Base-by-base conservation (phyloP, 1,284 basidiomycete species). In the Austroboletus niveus region DNA sequence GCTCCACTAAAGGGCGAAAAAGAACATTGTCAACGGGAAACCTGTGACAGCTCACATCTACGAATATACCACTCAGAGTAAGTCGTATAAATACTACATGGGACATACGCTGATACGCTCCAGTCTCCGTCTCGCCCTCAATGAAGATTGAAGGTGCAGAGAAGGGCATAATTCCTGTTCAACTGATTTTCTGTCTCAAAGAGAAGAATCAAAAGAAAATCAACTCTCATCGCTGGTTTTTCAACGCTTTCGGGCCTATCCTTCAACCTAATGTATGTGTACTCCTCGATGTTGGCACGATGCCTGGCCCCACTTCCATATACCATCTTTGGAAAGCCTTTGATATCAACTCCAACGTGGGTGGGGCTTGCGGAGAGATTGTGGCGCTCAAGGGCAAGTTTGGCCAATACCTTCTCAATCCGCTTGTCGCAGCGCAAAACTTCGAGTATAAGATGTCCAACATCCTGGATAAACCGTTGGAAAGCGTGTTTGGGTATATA, bases 381-480 rank as follows among this genome's bases (percentile, higher is more conserved):
- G 92, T 95, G 27, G 92, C 94, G 2, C 75, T 94, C 56, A 95
- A 94, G 72, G 93, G 92, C 42, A 89, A 85, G 70, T 90, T 79
- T 61, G 87, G 86, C 44, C 72, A 73, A 64, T 88, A 89, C 66
- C 75, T 94, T 51, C 64, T 92, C 59, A 97, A 92, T 63, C 94
- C 94, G 0, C 75, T 94, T 1, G 88, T 90, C 17, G 92, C 92
- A 6, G 91, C 93, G 15, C 93, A 95, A 74, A 94, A 95, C 68
- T 95, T 95, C 57, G 94, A 97, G 73, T 98, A 98, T 75, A 97
- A 97, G 79, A 95, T 96, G 89, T 89, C 85, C 45, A 95, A 94
- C 64, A 94, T 95, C 57, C 69, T 94, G 53, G 92, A 94, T 63
- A 96, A 95, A 68, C 93, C 94, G 7, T 69, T 96, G 69, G 87